Evolutionary conservation across 345 rosid genomes (phyloP).

Genomic region (Cardamine chenopodiifolia): DNA sequence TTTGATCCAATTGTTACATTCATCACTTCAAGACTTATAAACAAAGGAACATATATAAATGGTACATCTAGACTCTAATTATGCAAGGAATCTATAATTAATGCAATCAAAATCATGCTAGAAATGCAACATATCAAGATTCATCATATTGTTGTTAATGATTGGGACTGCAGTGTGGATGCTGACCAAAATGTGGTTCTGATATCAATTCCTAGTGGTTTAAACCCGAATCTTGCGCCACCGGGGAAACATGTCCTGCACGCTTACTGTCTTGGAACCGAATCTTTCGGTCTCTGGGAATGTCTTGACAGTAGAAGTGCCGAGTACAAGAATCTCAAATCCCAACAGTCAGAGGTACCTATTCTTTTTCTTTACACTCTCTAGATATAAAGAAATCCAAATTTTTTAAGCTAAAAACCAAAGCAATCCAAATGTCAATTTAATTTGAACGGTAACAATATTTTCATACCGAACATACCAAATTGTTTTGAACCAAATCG

Average conservation of each 20-base stretch:
- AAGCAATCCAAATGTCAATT: background rate
- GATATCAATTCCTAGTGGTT: constrained; percentile 78
- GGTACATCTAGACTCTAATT: too few species aligned
- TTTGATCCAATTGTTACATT: too few species aligned
- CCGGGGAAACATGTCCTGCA: constrained; percentile 84
- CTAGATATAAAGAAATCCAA: background rate
- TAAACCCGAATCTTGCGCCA: constrained; percentile 82
- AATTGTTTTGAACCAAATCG: too few species aligned
- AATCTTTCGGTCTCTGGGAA: constrained; percentile 77
- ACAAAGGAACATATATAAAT: too few species aligned
- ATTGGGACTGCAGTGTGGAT: constrained; percentile 90
- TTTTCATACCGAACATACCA: too few species aligned
- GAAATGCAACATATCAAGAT: too few species aligned
- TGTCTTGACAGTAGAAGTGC: constrained; percentile 76
- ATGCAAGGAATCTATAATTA: too few species aligned
- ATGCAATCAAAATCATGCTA: too few species aligned
- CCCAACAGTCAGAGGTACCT: constrained; percentile 83
- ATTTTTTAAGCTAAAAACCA: background rate
- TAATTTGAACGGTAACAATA: too few species aligned
- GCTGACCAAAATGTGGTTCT: constrained; percentile 91
- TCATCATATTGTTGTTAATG: constrained; percentile 92
- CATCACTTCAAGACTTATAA: too few species aligned
- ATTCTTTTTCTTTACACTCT: background rate
- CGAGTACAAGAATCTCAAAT: constrained; percentile 77
- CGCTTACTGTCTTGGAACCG: constrained; percentile 89